phyloP scores from a whole-genome alignment of 208 protist genomes.

The Acanthamoeba royreba region DNA sequence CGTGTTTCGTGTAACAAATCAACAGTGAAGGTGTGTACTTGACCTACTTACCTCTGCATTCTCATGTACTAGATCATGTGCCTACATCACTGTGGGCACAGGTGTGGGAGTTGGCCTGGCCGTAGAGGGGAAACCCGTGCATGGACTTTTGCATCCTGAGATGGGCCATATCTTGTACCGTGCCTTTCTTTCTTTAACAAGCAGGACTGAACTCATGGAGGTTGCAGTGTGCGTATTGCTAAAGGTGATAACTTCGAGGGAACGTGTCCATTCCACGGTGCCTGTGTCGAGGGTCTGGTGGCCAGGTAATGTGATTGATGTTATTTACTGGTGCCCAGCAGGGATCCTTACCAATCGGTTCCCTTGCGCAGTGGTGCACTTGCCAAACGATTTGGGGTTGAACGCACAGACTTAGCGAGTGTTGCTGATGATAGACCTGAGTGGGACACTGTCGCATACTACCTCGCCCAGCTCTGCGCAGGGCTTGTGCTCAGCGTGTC shows the following conservation, averaged over 20 bases:
- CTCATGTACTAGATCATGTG: slow-evolving; percentile 62
- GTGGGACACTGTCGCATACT: slow-evolving; percentile 70
- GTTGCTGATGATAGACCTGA: slow-evolving; percentile 72
- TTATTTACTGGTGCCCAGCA: no score
- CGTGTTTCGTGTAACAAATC: no score
- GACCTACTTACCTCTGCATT: no score
- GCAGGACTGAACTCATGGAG: no score
- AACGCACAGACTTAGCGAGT: slow-evolving; percentile 8
- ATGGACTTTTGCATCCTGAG: slow-evolving; percentile 80
- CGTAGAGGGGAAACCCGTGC: slow-evolving; percentile 65
- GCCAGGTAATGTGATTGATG: no score
- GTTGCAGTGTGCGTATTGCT: not conserved
- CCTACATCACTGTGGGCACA: slow-evolving; percentile 82
- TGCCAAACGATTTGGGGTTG: slow-evolving; percentile 55
- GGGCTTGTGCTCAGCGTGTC: slow-evolving; percentile 65
- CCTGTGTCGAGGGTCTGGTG: slow-evolving; percentile 79
- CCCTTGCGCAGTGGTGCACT: slow-evolving; percentile 55
- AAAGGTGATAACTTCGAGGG: slow-evolving; percentile 66
- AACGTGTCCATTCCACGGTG: slow-evolving; percentile 76
- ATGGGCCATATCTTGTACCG: slow-evolving; percentile 73
- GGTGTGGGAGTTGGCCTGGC: slow-evolving; percentile 78
- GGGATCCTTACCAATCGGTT: no score
- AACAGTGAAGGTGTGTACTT: no score
- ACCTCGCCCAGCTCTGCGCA: slow-evolving; percentile 74
- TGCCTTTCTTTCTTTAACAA: no score